A percentile compares a stretch with the other conserved stretches of the same genome.
These are phyloP conservation scores for Globisporangium recalcitrans DNA, from an alignment of 352 stramenopile genomes.

Conservation along the genomic window DNA sequence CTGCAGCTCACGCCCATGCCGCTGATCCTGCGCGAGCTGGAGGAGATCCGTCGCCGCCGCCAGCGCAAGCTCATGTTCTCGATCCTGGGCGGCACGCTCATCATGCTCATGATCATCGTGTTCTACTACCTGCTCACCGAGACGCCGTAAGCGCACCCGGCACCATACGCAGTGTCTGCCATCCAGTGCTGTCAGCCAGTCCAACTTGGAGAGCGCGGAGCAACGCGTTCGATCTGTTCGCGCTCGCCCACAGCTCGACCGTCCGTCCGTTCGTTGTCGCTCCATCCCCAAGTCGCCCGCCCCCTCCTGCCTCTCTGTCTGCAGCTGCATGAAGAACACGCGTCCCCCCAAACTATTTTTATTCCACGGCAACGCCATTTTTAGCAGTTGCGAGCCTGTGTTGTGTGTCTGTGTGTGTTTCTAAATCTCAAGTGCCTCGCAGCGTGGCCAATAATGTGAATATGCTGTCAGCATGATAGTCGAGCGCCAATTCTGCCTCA, in stretches of 20 bases:
- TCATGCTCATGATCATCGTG: constrained; percentile 69
- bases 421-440: neutral
- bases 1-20: constrained; percentile 60
- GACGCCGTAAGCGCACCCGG: constrained; percentile 22
- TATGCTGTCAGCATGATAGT: neutral
- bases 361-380: neutral
- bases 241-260: neutral
- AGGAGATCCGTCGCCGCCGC: constrained; percentile 49
- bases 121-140: constrained; percentile 76
- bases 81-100: constrained; percentile 50
- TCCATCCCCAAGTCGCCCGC: neutral
- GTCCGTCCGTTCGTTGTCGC: neutral
- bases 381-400: neutral
- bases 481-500: neutral
- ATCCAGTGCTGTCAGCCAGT: neutral
- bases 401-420: too few species aligned
- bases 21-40: constrained; percentile 52
- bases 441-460: neutral
- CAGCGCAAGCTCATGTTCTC: constrained; percentile 74
- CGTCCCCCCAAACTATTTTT: neutral
- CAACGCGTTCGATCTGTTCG: neutral
- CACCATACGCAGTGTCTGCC: neutral
- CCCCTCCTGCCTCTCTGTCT: too few species aligned
- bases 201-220: neutral
- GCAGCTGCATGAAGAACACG: neutral